Evolutionary conservation across 2,329 filamentous ascomycete species (phyloP).

Genomic region (Aspergillus viridinutans): DNA sequence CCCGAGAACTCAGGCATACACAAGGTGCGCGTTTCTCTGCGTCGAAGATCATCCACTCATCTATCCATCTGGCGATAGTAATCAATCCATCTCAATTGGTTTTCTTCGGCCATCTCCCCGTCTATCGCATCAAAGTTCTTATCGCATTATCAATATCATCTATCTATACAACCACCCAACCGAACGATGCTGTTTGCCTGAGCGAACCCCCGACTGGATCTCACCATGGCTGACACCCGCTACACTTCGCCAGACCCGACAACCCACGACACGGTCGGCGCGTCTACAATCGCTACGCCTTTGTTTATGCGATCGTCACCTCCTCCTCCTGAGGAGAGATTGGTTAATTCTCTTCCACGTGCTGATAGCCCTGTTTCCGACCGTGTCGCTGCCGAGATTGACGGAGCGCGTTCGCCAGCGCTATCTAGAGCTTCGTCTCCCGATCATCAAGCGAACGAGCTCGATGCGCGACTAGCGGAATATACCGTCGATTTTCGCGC

Average conservation of each 20-base stretch:
- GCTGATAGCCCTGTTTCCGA: conserved; percentile 7
- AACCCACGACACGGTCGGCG: conserved; percentile 40
- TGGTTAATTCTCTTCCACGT: background rate
- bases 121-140: background rate
- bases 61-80: background rate
- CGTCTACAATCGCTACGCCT: conserved; percentile 36
- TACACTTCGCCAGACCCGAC: conserved; percentile 36
- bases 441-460: conserved; percentile 26
- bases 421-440: conserved; percentile 19
- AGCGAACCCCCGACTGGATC: conserved; percentile 8
- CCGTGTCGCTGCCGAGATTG: conserved; percentile 5
- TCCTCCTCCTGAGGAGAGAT: conserved; percentile 16
- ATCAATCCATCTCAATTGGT: background rate
- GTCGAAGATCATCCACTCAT: background rate
- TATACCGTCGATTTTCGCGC: conserved; percentile 39
- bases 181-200: background rate
- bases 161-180: background rate
- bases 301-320: conserved; percentile 36
- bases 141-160: background rate
- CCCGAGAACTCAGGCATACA: conserved; percentile 11
- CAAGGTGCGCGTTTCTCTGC: background rate
- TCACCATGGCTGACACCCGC: conserved; percentile 36
- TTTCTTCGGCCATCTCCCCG: background rate
- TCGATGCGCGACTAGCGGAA: conserved; percentile 38
- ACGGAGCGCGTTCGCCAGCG: conserved; percentile 8